A percentile compares a stretch with the other conserved stretches of the same genome.
These are phyloP conservation scores for Lenwebbia sp. DNA, from an alignment of 345 rosid species.

Conservation along the genomic window DNA sequence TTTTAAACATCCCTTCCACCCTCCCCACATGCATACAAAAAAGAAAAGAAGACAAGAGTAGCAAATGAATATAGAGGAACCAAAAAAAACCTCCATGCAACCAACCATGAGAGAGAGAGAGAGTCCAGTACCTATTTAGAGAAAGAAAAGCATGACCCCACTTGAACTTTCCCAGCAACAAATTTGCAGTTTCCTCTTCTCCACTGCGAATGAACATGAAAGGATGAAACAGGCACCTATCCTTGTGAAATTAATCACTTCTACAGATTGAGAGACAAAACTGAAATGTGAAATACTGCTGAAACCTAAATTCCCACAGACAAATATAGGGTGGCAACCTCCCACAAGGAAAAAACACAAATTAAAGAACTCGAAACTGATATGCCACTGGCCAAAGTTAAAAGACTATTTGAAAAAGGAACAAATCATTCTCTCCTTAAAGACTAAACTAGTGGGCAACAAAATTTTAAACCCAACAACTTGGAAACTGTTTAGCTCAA, in stretches of 20 bases:
- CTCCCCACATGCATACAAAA: not conserved
- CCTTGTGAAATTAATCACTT: not conserved
- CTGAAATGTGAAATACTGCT: not conserved
- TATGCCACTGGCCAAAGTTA: not conserved
- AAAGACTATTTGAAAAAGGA: not conserved
- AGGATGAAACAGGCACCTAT: not conserved
- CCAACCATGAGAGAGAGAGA: not conserved
- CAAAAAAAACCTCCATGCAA: not conserved
- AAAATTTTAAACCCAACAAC: not conserved
- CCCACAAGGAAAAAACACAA: not conserved
- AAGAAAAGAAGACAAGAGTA: not conserved
- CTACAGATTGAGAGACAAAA: not conserved
- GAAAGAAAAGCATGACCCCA: conserved; percentile 99
- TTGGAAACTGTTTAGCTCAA: not conserved
- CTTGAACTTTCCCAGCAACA: conserved; percentile 86
- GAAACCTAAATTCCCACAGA: not conserved
- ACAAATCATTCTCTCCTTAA: not conserved
- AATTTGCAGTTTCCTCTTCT: conserved; percentile 71
- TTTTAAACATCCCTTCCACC: not conserved
- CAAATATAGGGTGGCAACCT: not conserved
- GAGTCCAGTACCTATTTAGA: conserved; percentile 54
- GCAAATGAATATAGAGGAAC: not conserved
- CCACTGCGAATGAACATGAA: conserved; percentile 41
- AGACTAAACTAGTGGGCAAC: not conserved
- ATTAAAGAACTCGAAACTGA: not conserved